Evolutionary conservation across 2,329 filamentous ascomycete genomes (phyloP), one percentile per base, ranked within the genome.

Genomic region (Myriosclerotinia duriaeana): DNA sequence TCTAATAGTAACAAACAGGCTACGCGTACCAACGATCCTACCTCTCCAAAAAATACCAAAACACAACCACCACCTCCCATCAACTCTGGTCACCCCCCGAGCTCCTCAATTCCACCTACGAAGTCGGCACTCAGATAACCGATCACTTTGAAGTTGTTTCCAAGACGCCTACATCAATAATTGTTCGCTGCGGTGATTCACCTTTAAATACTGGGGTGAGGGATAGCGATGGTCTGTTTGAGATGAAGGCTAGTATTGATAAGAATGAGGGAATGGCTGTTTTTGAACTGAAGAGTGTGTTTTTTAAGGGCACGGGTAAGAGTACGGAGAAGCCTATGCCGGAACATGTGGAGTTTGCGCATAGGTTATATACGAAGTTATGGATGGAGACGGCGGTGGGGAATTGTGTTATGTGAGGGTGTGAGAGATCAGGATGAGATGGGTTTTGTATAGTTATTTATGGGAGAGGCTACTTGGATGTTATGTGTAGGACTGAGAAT

Each of bases 121-220:
- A 87, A 26, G 80, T 83, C 50, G 88, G 88, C 44, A 89, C 88
- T 0, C 74, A 80, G 52, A 84, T 91, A 66, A 89, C 86, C 3
- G 87, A 91, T 74, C 89, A 91, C 76, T 91, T 91, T 73, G 87
- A 91, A 75, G 87, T 91, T 0, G 79, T 91, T 0, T 84, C 87
- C 64, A 88, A 88, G 77, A 87, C 84, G 0, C 79, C 83, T 0
- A 81, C 81, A 8, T 79, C 82, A 14, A 87, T 91, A 67, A 81
- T 86, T 0, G 81, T 91, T 30, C 85, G 89, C 30, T 89, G 85
- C 70, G 89, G 89, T 20, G 89, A 88, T 69, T 85, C 85, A 2
- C 89, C 89, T 0, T 80, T 85, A 30, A 84, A 84, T 54, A 79
- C 78, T 54, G 83, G 79, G 0, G 81, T 84, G 2, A 81, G 89